Evolutionary conservation across 257 asterid species (phyloP).

Genomic region (Petrea volubilis): DNA sequence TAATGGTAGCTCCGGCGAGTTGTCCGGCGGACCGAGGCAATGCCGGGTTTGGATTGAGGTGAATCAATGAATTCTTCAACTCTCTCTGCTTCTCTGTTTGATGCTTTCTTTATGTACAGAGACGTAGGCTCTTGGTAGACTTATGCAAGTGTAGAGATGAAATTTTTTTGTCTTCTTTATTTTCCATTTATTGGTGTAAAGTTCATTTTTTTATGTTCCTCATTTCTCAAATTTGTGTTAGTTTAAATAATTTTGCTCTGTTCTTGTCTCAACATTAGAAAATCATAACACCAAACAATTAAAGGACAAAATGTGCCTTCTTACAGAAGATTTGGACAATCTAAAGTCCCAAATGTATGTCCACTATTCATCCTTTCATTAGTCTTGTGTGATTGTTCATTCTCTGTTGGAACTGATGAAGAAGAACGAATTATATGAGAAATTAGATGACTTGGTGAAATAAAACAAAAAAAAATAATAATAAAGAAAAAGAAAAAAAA

Average conservation of each 20-base stretch:
- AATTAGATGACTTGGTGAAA: too few relatives aligned
- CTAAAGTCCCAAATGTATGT: too few relatives aligned
- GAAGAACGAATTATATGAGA: too few relatives aligned
- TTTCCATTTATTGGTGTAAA: neutral
- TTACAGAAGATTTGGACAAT: too few relatives aligned
- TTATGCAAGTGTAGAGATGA: neutral
- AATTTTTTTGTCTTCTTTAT: neutral
- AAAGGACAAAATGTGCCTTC: too few relatives aligned
- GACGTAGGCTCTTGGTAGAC: neutral
- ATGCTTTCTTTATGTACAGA: neutral
- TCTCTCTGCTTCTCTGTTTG: neutral
- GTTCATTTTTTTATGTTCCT: neutral
- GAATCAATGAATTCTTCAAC: neutral
- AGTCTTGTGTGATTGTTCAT: neutral
- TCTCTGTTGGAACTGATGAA: too few relatives aligned
- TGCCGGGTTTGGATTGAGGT: constrained; percentile 57
- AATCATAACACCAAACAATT: too few relatives aligned
- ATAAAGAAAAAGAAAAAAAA: too few relatives aligned
- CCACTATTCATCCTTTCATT: too few relatives aligned
- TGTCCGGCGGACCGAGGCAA: constrained; percentile 45
- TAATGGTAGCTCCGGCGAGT: constrained; percentile 37
- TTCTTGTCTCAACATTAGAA: neutral
- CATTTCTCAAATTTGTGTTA: neutral
- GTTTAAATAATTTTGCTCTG: neutral
- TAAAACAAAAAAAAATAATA: too few relatives aligned